These are phyloP conservation scores for Tolypocladium inflatum DNA, from an alignment of 2,329 filamentous ascomycete genomes.

Conservation along the genomic window DNA sequence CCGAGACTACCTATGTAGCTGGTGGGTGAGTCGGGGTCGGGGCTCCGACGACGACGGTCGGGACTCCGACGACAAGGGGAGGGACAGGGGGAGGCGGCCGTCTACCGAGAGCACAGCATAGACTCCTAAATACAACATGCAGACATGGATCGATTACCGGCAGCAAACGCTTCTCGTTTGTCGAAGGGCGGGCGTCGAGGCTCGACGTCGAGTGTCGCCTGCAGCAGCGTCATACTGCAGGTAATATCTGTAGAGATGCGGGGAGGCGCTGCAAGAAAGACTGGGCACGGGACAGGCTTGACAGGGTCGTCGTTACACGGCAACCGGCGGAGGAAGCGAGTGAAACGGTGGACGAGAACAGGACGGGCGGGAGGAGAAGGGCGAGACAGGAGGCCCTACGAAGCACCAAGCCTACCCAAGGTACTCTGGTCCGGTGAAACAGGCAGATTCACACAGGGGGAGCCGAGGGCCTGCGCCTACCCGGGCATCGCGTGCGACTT, in stretches of 20 bases:
- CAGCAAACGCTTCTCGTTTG: not conserved
- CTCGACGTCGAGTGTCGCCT: not conserved
- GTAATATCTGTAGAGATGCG: slow-evolving; percentile 1
- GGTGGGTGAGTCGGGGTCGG: not conserved
- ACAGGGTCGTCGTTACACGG: not conserved
- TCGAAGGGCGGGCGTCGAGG: not conserved
- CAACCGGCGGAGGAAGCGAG: not conserved
- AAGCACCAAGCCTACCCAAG: no score
- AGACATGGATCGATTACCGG: not conserved
- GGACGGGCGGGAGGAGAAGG: not conserved
- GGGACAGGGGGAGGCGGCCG: not conserved
- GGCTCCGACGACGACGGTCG: not conserved
- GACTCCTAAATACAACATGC: not conserved
- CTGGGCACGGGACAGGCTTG: not conserved
- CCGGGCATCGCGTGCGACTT: no score
- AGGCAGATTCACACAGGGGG: no score
- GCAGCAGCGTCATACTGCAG: slow-evolving; percentile 1
- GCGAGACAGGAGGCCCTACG: not conserved
- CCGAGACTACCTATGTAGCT: not conserved
- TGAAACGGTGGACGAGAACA: not conserved
- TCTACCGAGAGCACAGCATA: not conserved
- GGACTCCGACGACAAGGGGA: not conserved
- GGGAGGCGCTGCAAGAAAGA: not conserved
- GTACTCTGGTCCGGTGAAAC: no score
- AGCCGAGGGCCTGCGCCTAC: no score